A percentile compares a stretch with the other conserved stretches of the same genome.
Evolutionary conservation across 306 rosid genomes (phyloP).

Genomic region (Quercus dentata): DNA sequence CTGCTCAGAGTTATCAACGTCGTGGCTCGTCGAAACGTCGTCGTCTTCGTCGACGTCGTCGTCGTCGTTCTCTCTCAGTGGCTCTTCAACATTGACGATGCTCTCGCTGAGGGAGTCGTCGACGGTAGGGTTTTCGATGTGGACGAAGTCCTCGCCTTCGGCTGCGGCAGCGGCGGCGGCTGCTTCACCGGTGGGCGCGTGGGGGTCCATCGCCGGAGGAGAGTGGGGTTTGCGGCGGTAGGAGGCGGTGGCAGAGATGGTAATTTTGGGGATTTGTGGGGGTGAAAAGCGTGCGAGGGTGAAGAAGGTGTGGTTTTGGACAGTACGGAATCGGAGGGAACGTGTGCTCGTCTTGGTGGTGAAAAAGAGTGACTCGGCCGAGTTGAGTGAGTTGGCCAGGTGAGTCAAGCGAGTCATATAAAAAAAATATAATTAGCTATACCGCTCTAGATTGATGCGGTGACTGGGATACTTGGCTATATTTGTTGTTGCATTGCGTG

Average conservation of each 20-base stretch:
- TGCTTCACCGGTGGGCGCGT: slow-evolving; percentile 21
- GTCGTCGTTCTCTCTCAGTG: slow-evolving; percentile 20
- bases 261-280: slow-evolving; percentile 1
- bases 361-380: slow-evolving; percentile 32
- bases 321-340: not conserved
- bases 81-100: slow-evolving; percentile 64
- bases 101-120: slow-evolving; percentile 68
- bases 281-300: slow-evolving; percentile 27
- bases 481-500: too few species aligned
- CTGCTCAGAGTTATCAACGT: slow-evolving; percentile 25
- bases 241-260: not conserved
- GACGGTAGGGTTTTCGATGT: slow-evolving; percentile 57
- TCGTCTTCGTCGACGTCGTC: not conserved
- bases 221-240: slow-evolving; percentile 14
- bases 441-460: not conserved
- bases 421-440: not conserved
- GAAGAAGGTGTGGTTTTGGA: not conserved
- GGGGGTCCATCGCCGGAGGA: slow-evolving; percentile 52
- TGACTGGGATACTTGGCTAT: not conserved
- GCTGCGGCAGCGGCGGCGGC: not conserved
- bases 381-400: slow-evolving; percentile 33
- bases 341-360: not conserved
- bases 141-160: slow-evolving; percentile 62
- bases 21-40: slow-evolving; percentile 12
- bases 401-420: slow-evolving; percentile 42